Evolutionary conservation across 1,139 yeast species (phyloP).

Genomic region (Lodderomyces oxycetoniae): DNA sequence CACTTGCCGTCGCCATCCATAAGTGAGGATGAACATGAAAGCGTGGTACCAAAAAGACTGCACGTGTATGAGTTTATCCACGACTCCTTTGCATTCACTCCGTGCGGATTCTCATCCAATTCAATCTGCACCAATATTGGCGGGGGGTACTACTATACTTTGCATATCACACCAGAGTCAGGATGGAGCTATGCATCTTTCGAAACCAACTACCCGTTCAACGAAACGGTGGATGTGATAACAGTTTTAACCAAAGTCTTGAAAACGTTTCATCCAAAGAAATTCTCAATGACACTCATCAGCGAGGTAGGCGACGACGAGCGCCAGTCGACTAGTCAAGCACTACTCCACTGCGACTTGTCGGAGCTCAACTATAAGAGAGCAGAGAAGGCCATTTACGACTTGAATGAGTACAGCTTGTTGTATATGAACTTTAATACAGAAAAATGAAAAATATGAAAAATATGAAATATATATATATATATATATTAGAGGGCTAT

Average conservation of each 20-base stretch:
- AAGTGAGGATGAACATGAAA: slow-evolving; percentile 19
- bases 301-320: slow-evolving; percentile 16
- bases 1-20: slow-evolving; percentile 39
- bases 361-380: slow-evolving; percentile 52
- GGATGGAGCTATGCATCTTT: slow-evolving; percentile 97
- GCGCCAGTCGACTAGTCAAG: slow-evolving; percentile 18
- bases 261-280: slow-evolving; percentile 65
- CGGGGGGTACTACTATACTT: slow-evolving; percentile 71
- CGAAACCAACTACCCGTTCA: slow-evolving; percentile 73
- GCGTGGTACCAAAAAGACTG: too few species aligned
- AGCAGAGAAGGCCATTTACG: slow-evolving; percentile 67
- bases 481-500: too few species aligned
- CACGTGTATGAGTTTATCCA: slow-evolving; percentile 40
- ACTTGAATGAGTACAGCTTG: slow-evolving; percentile 49
- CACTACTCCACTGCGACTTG: slow-evolving; percentile 34
- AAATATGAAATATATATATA: too few species aligned
- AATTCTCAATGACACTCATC: slow-evolving; percentile 71
- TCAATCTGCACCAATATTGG: slow-evolving; percentile 54
- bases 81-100: slow-evolving; percentile 91
- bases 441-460: background rate
- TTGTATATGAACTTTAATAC: slow-evolving; percentile 42
- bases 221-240: slow-evolving; percentile 36
- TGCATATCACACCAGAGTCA: slow-evolving; percentile 90
- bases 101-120: slow-evolving; percentile 94
- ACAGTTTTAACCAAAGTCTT: slow-evolving; percentile 44